Evolutionary conservation across 2,329 filamentous ascomycete species (phyloP), one percentile per base, ranked within the genome.

Genomic region (Parafenestella ontariensis): DNA sequence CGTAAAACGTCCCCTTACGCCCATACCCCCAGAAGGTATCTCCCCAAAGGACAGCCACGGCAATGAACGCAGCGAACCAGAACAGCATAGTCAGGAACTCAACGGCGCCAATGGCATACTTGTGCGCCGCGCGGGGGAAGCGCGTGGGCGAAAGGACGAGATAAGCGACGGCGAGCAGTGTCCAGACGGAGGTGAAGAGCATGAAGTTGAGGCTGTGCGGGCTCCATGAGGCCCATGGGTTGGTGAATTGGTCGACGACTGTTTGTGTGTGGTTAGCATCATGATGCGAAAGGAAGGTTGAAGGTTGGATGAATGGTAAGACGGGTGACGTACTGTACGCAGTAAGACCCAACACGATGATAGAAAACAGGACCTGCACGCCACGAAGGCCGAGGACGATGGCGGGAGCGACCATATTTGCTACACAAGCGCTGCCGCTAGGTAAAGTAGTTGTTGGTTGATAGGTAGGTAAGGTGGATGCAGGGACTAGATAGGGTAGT

Each of bases 61-160:
- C 91, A 62, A 96, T 88, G 67, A 91, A 89, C 9, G 91, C 91
- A 0, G 90, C 89, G 72, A 97, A 96, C 92, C 92, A 96, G 81
- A 96, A 96, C 55, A 96, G 82, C 78, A 89, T 88, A 34, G 92
- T 95, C 20, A 94, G 61, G 52, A 81, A 81, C 69, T 96, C 90
- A 26, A 91, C 82, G 1, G 69, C 87, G n/a, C 90, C 79, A 20
- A 92, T 86, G 40, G 82, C 85, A 46, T 86, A 85, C 52, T 83
- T 85, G 77, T 94, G 88, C 63, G 90, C 89, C 11, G 87, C 69
- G 3, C 49, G 57, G 31, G 69, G 73, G 68, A 87, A 81, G 76
- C 87, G 87, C 31, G 85, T 79, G 0, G 91, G 91, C 2, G 87
- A 81, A 31, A 95, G 60, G 64, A 86, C 82, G 55, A 96, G 83